These are phyloP conservation scores for Wilhelminamyces savonicus DNA, from an alignment of 805 yeast genomes.

Conservation along the genomic window DNA sequence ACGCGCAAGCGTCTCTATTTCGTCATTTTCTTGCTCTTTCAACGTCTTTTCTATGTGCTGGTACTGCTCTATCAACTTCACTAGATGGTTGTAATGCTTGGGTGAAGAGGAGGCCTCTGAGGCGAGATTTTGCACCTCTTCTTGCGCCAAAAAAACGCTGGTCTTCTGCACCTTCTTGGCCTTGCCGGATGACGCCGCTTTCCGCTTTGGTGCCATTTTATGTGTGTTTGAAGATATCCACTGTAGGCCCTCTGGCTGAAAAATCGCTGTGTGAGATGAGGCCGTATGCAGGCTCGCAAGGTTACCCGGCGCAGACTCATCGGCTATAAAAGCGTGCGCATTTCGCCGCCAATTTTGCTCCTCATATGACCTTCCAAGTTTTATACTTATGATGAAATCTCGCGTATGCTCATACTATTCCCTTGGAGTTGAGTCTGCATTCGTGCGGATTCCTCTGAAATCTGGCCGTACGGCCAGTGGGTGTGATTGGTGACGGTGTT, in stretches of 20 bases:
- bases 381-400: constrained; percentile 57
- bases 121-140: constrained; percentile 17
- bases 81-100: constrained; percentile 51
- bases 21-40: constrained; percentile 10
- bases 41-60: constrained; percentile 14
- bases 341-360: constrained; percentile 11
- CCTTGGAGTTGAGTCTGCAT: constrained; percentile 37
- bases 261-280: too few relatives aligned
- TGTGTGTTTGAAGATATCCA: too few relatives aligned
- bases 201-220: too few relatives aligned
- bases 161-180: constrained; percentile 1
- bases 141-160: constrained; percentile 9
- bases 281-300: too few relatives aligned
- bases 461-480: constrained; percentile 30
- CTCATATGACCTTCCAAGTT: constrained; percentile 62
- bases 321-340: constrained; percentile 10
- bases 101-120: constrained; percentile 35
- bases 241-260: too few relatives aligned
- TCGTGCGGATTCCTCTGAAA: constrained; percentile 28
- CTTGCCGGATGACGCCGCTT: not conserved
- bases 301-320: constrained; percentile 20
- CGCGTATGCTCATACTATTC: constrained; percentile 44
- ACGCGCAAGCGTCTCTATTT: constrained; percentile 30
- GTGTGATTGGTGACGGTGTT: constrained; percentile 41
- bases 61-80: constrained; percentile 37